Evolutionary conservation across 805 yeast genomes (phyloP).

Genomic region (Blastobotrys peoriensis): DNA sequence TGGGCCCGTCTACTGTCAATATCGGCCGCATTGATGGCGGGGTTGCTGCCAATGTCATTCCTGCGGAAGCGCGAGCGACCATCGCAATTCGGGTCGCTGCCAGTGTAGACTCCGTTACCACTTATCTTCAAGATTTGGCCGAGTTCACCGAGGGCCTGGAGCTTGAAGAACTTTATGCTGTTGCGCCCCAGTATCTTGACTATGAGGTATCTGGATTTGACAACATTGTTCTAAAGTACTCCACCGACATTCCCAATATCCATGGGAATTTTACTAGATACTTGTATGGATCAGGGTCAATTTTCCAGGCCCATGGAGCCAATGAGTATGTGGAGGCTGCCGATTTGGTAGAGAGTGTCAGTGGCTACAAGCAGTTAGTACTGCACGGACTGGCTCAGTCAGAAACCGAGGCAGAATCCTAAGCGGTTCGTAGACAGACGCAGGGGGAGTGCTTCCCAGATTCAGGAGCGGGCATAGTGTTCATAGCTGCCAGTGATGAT

Average conservation of each 20-base stretch:
- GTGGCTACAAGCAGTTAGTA: conserved; percentile 45
- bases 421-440: no score
- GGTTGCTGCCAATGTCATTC: conserved; percentile 59
- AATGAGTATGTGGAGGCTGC: conserved; percentile 45
- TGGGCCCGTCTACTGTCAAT: conserved; percentile 60
- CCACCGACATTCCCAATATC: conserved; percentile 49
- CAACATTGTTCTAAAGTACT: conserved; percentile 42
- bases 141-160: conserved; percentile 23
- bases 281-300: conserved; percentile 63
- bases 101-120: conserved; percentile 35
- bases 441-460: no score
- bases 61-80: conserved; percentile 49
- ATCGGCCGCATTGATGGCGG: conserved; percentile 56
- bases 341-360: conserved; percentile 46
- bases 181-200: conserved; percentile 46
- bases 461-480: no score
- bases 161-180: conserved; percentile 17
- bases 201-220: conserved; percentile 63
- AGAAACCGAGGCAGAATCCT: not conserved
- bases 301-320: conserved; percentile 54
- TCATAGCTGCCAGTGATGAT: not conserved
- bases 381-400: not conserved
- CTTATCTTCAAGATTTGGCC: conserved; percentile 33
- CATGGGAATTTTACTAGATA: conserved; percentile 39
- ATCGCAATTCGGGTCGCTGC: conserved; percentile 51